Evolutionary conservation across 768 basidiomycete genomes (phyloP).

Genomic region (Pholiota molesta): DNA sequence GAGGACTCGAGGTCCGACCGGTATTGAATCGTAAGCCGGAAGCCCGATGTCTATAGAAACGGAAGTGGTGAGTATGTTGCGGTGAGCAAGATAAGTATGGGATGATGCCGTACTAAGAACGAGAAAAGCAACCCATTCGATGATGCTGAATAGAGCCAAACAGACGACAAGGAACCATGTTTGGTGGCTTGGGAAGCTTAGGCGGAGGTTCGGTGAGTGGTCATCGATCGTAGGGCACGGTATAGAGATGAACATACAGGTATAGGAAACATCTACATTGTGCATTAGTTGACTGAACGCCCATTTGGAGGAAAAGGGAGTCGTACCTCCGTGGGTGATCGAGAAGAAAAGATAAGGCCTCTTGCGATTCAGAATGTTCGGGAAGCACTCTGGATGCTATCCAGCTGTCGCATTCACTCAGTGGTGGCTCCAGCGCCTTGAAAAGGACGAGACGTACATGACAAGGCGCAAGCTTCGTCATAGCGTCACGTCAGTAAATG

Average conservation of each 20-base stretch:
- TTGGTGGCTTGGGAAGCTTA: conserved; percentile 70
- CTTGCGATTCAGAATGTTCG: conserved; percentile 44
- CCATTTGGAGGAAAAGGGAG: background rate
- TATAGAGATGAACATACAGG: conserved; percentile 35
- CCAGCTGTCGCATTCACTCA: conserved; percentile 50
- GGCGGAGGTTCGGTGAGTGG: too few relatives aligned
- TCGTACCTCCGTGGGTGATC: conserved; percentile 72
- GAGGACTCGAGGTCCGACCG: conserved; percentile 40
- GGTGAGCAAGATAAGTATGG: background rate
- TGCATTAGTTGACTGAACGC: background rate
- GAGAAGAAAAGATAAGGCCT: conserved; percentile 71
- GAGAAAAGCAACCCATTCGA: conserved; percentile 75
- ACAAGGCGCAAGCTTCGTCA: conserved; percentile 53
- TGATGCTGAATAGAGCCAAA: conserved; percentile 54
- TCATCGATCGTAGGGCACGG: too few relatives aligned
- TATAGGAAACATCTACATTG: conserved; percentile 61
- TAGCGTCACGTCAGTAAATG: background rate
- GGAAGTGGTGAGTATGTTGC: background rate
- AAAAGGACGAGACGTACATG: conserved; percentile 42
- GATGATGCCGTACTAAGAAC: conserved; percentile 47
- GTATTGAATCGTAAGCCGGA: conserved; percentile 38
- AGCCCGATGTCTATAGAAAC: conserved; percentile 41
- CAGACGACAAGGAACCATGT: conserved; percentile 71
- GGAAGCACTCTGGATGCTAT: conserved; percentile 52
- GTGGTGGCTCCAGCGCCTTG: background rate